These are phyloP conservation scores for Cyphellophora europaea DNA, from an alignment of 2,329 filamentous ascomycete species.

Conservation along the genomic window DNA sequence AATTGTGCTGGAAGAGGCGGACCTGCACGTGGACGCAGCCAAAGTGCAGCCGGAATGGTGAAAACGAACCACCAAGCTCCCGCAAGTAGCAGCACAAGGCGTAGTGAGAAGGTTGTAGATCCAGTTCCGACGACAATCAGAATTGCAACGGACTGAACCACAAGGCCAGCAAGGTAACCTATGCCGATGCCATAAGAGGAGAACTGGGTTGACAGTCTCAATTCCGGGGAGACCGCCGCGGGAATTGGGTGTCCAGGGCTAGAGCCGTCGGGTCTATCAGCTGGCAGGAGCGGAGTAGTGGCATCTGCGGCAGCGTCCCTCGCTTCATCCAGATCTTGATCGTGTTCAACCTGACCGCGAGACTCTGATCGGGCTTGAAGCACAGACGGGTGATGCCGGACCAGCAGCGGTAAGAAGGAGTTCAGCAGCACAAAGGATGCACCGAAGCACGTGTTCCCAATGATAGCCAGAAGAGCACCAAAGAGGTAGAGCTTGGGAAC, in stretches of 20 bases:
- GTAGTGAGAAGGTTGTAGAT: slow-evolving; percentile 75
- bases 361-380: slow-evolving; percentile 2
- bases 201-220: slow-evolving; percentile 78
- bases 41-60: slow-evolving; percentile 77
- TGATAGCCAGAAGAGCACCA: slow-evolving; percentile 72
- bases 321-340: slow-evolving; percentile 8
- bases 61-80: slow-evolving; percentile 91
- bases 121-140: slow-evolving; percentile 62
- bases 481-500: slow-evolving; percentile 67
- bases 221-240: slow-evolving; percentile 49
- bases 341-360: slow-evolving; percentile 1
- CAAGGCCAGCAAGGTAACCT: slow-evolving; percentile 77
- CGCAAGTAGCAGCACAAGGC: slow-evolving; percentile 76
- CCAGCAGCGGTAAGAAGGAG: slow-evolving; percentile 84
- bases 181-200: slow-evolving; percentile 90
- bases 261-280: slow-evolving; percentile 19
- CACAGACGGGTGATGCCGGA: slow-evolving; percentile 66
- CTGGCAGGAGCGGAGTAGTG: slow-evolving; percentile 18
- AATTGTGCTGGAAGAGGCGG: slow-evolving; percentile 55
- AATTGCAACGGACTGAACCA: slow-evolving; percentile 75
- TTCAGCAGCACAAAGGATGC: slow-evolving; percentile 93
- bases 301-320: slow-evolving; percentile 6
- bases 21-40: slow-evolving; percentile 79
- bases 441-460: slow-evolving; percentile 90
- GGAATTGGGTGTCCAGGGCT: slow-evolving; percentile 7